Evolutionary conservation across 306 rosid species (phyloP).

Genomic region (Betula pendula): DNA sequence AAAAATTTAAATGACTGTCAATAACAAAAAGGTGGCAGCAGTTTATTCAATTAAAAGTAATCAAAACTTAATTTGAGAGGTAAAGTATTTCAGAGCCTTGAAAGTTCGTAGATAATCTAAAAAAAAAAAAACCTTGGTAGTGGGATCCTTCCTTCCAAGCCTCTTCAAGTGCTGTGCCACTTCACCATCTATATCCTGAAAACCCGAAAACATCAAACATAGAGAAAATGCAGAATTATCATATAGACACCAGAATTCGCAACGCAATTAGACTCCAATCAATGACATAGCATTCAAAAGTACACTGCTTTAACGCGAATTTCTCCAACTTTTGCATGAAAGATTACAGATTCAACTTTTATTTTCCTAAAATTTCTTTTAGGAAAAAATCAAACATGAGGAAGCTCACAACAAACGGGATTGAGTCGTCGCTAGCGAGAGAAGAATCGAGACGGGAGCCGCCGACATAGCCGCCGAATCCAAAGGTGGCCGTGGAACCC

Average conservation of each 20-base stretch:
- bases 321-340: background rate
- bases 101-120: background rate
- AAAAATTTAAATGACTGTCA: background rate
- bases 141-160: slow-evolving; percentile 89
- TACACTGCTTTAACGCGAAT: background rate
- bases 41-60: background rate
- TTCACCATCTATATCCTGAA: slow-evolving; percentile 86
- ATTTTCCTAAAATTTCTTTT: background rate
- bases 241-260: background rate
- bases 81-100: background rate
- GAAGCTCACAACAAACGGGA: slow-evolving; percentile 50
- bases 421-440: slow-evolving; percentile 56
- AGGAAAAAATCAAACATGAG: background rate
- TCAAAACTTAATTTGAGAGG: background rate
- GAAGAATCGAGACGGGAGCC: slow-evolving; percentile 77
- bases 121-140: slow-evolving; percentile 66
- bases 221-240: background rate
- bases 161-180: slow-evolving; percentile 87
- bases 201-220: slow-evolving; percentile 9
- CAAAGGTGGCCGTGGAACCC: slow-evolving; percentile 59
- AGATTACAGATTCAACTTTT: background rate
- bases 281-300: background rate
- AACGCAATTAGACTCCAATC: background rate
- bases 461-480: slow-evolving; percentile 93
- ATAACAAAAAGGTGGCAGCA: background rate